Percentiles rank a stretch among this genome's conserved stretches.
These are phyloP conservation scores for Ramalina peruviana DNA, from an alignment of 495 filamentous ascomycete genomes.

Conservation along the genomic window DNA sequence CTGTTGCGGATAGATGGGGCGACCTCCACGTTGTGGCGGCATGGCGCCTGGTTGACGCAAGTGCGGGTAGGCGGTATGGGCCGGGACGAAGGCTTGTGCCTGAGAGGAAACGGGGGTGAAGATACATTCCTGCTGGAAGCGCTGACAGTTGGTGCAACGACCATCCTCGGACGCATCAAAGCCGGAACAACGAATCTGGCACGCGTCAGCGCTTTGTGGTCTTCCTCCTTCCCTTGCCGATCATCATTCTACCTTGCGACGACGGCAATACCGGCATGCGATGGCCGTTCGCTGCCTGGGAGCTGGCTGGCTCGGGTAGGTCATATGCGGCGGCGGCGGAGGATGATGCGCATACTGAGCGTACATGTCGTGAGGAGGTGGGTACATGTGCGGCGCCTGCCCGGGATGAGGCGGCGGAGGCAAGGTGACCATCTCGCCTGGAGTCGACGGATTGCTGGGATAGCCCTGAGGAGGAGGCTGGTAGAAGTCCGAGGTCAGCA, in stretches of 20 bases:
- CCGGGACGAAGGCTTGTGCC: slow-evolving; percentile 71
- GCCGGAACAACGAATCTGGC: slow-evolving; percentile 71
- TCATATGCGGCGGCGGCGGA: slow-evolving; percentile 29
- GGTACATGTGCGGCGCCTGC: slow-evolving; percentile 17
- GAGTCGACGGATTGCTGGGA: slow-evolving; percentile 12
- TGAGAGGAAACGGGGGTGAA: slow-evolving; percentile 77
- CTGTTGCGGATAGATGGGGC: slow-evolving; percentile 25
- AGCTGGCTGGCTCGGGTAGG: slow-evolving; percentile 51
- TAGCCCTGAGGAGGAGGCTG: slow-evolving; percentile 18
- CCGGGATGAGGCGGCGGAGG: slow-evolving; percentile 16
- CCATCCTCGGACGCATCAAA: slow-evolving; percentile 68
- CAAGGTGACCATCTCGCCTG: slow-evolving; percentile 19
- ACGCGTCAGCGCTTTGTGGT: slow-evolving; percentile 8
- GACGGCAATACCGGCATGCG: slow-evolving; percentile 70
- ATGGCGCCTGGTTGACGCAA: slow-evolving; percentile 35
- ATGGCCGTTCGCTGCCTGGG: slow-evolving; percentile 72
- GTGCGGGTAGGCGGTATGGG: slow-evolving; percentile 56
- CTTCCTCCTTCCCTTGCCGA: background rate
- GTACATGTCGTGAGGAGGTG: slow-evolving; percentile 33
- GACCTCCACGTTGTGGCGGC: slow-evolving; percentile 25
- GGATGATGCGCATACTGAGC: slow-evolving; percentile 31
- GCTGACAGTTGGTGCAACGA: slow-evolving; percentile 63
- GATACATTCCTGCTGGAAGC: slow-evolving; percentile 75
- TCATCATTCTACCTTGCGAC: slow-evolving; percentile 50
- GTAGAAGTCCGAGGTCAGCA: no score